These are phyloP conservation scores for Diplosphaera chodatii DNA, from an alignment of 139 green algal genomes.

Conservation along the genomic window DNA sequence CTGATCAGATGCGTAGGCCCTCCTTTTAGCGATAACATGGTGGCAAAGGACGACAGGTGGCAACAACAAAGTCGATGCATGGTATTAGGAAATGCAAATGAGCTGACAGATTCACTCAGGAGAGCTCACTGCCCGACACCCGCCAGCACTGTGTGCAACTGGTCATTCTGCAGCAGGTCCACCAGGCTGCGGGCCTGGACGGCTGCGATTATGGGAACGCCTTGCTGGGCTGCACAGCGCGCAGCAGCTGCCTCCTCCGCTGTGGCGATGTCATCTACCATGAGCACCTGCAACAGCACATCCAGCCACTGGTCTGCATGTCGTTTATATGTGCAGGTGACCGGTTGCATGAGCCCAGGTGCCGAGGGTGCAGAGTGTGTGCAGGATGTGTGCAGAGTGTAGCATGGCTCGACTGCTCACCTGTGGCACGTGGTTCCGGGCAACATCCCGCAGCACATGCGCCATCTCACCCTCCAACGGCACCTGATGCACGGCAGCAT, in stretches of 20 bases:
- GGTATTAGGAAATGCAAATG: too few species aligned
- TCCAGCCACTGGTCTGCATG: too few species aligned
- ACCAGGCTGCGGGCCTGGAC: constrained; percentile 30
- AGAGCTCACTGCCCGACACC: constrained; percentile 12
- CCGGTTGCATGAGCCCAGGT: too few species aligned
- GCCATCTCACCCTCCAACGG: constrained; percentile 11
- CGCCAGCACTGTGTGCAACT: constrained; percentile 53
- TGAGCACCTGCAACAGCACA: constrained; percentile 23
- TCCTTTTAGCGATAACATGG: too few species aligned
- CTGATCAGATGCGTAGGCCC: background rate
- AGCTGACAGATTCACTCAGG: too few species aligned
- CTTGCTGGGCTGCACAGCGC: constrained; percentile 44
- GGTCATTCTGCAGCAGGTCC: constrained; percentile 43
- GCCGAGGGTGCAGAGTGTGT: too few species aligned
- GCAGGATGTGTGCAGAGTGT: too few species aligned
- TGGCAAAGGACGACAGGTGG: too few species aligned
- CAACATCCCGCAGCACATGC: constrained; percentile 33
- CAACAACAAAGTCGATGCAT: too few species aligned
- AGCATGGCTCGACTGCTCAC: constrained; percentile 7
- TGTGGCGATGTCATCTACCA: constrained; percentile 65
- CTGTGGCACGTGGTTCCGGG: constrained; percentile 51
- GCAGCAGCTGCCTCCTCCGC: constrained; percentile 42
- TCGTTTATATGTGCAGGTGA: too few species aligned
- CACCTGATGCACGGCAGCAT: background rate
- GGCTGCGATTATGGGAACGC: constrained; percentile 49